Evolutionary conservation across 495 filamentous ascomycete species (phyloP), one percentile per base, ranked within the genome.

Genomic region (Zalerion maritima): DNA sequence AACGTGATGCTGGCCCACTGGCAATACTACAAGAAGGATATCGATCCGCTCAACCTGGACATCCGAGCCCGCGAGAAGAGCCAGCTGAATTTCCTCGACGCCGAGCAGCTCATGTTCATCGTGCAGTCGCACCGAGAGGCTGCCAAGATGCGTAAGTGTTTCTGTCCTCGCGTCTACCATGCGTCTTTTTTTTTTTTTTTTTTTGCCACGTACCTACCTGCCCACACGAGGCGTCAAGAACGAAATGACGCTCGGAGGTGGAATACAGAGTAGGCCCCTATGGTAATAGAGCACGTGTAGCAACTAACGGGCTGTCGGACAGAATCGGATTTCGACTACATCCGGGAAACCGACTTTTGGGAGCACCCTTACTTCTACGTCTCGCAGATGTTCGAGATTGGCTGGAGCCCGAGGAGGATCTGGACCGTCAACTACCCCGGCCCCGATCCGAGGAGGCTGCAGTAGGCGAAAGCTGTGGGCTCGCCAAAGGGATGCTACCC

Each of bases 1-100:
- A 49, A 52, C 21, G 44, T 48, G 19, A 36, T 52, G 24, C 44
- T 55, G 1, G 26, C 31, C 23, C 46, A 55, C n/a, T 55, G 51
- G 51, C 48, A 52, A 21, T 55, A 52, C 18, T 55, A 48, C 24
- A 50, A 47, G 14, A 35, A 46, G 5, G 33, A 45, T 16, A 14
- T 47, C 6, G 35, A 51, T 11, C 24, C 27, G n/a, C 7, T 29
- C 29, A 19, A 26, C 13, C 4, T 38, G 7, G 19, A 35, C 36
- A 5, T 31, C 5, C 3, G 30, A 24, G 17, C 31, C 38, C 12
- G 31, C 40, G 19, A 26, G 34, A 1, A 38, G 35, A 27, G 40
- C 36, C 14, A 29, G 31, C 10, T 32, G 24, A 9, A 26, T 40
- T 22, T 36, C 6, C 33, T 44, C 18, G 22, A 22, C 0, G 3